phyloP scores from a whole-genome alignment of 257 asterid species.

The Forsythia suspensa region DNA sequence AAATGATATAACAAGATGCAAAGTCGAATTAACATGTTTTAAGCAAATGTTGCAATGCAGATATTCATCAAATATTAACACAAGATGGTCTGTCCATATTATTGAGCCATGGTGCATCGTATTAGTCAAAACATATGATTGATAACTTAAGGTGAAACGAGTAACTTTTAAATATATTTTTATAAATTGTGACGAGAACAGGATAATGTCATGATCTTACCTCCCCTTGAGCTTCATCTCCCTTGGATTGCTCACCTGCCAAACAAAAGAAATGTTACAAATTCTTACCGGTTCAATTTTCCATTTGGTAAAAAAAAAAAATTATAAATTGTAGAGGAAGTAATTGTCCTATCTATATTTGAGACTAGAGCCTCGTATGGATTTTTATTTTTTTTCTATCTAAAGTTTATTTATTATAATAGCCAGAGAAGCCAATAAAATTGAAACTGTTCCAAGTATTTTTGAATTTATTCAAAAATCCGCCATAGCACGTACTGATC shows the following conservation, averaged over 20 bases:
- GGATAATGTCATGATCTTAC: slow-evolving; percentile 19
- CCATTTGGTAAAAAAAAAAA: background rate
- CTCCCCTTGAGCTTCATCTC: slow-evolving; percentile 49
- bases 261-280: slow-evolving; percentile 8
- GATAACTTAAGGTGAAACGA: background rate
- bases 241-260: slow-evolving; percentile 61
- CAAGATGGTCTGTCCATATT: background rate
- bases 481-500: too few species aligned
- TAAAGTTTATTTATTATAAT: too few species aligned
- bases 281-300: background rate
- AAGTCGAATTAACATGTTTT: background rate
- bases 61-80: background rate
- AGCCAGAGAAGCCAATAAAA: too few species aligned
- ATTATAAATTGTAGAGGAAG: background rate
- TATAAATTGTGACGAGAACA: background rate
- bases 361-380: too few species aligned
- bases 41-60: background rate
- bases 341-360: too few species aligned
- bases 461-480: too few species aligned
- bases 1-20: background rate
- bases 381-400: too few species aligned
- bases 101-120: background rate
- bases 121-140: background rate
- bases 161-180: background rate
- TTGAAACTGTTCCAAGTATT: too few species aligned